Evolutionary conservation across 1,139 yeast genomes (phyloP).

Genomic region (Yueomyces sp.): DNA sequence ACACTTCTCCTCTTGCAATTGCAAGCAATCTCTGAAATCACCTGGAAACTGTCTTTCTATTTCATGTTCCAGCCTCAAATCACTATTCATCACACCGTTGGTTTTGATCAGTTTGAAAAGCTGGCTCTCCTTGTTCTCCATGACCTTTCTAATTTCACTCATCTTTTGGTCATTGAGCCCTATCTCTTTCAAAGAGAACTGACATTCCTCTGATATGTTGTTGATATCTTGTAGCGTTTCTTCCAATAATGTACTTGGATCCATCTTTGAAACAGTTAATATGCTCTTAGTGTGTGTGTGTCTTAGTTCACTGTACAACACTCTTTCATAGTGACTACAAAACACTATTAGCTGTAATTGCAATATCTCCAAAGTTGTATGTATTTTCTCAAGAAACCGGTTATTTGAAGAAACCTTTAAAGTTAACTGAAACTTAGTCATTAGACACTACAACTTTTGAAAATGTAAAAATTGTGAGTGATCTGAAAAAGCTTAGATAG

Average conservation of each 20-base stretch:
- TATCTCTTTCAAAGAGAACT: slow-evolving; percentile 69
- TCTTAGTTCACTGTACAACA: not conserved
- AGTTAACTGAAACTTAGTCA: too few species aligned
- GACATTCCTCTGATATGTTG: slow-evolving; percentile 82
- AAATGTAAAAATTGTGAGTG: too few species aligned
- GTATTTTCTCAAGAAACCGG: too few species aligned
- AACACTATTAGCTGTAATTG: too few species aligned
- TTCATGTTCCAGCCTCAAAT: slow-evolving; percentile 41
- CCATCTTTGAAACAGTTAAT: slow-evolving; percentile 30
- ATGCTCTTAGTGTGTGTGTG: too few species aligned
- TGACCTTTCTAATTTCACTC: slow-evolving; percentile 54
- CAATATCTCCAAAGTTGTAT: too few species aligned
- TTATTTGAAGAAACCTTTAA: too few species aligned
- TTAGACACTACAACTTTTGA: too few species aligned
- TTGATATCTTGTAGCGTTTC: slow-evolving; percentile 66
- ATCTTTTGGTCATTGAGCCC: slow-evolving; percentile 56
- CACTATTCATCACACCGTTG: slow-evolving; percentile 81
- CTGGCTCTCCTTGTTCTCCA: slow-evolving; percentile 61
- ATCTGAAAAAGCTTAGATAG: too few species aligned
- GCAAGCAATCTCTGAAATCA: slow-evolving; percentile 30
- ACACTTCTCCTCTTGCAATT: slow-evolving; percentile 64
- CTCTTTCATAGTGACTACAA: too few species aligned
- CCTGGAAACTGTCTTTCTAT: slow-evolving; percentile 54
- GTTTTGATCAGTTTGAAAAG: slow-evolving; percentile 74
- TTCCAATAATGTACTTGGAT: slow-evolving; percentile 64